Evolutionary conservation across 2,329 filamentous ascomycete genomes (phyloP).

Genomic region (Colletotrichum siamense): DNA sequence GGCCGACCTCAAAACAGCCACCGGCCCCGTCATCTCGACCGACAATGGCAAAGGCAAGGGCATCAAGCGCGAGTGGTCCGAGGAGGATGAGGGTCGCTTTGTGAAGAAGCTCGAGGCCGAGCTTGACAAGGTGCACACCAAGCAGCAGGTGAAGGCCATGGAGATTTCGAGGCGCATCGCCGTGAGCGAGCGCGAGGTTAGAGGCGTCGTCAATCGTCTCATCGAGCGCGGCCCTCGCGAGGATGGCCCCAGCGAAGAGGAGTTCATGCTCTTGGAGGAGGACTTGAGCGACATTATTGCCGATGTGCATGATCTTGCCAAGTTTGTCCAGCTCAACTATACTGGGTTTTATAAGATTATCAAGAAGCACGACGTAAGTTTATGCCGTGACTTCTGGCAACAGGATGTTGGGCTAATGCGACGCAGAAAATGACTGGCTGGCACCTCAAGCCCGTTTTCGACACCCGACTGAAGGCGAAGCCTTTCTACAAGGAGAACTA

Average conservation of each 20-base stretch:
- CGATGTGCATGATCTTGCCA: constrained; percentile 96
- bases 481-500: constrained; percentile 99
- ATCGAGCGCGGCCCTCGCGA: constrained; percentile 65
- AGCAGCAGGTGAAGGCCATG: constrained; percentile 96
- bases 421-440: constrained; percentile 88
- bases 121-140: constrained; percentile 96
- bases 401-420: background rate
- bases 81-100: constrained; percentile 90
- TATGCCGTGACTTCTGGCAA: constrained; percentile 21
- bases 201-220: constrained; percentile 80
- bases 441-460: constrained; percentile 95
- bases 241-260: constrained; percentile 79
- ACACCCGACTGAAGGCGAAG: constrained; percentile 90
- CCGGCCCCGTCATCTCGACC: constrained; percentile 43
- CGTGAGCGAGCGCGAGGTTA: constrained; percentile 87
- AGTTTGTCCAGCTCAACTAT: constrained; percentile 98
- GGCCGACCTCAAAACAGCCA: constrained; percentile 78
- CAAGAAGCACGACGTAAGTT: constrained; percentile 93
- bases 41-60: constrained; percentile 33
- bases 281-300: constrained; percentile 98
- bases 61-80: constrained; percentile 72
- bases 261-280: constrained; percentile 92
- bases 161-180: constrained; percentile 93
- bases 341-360: constrained; percentile 99
- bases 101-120: constrained; percentile 87